A percentile compares a stretch with the other conserved stretches of the same genome.
Evolutionary conservation across 495 filamentous ascomycete species (phyloP).

Genomic region (Tuber umbilicatum): DNA sequence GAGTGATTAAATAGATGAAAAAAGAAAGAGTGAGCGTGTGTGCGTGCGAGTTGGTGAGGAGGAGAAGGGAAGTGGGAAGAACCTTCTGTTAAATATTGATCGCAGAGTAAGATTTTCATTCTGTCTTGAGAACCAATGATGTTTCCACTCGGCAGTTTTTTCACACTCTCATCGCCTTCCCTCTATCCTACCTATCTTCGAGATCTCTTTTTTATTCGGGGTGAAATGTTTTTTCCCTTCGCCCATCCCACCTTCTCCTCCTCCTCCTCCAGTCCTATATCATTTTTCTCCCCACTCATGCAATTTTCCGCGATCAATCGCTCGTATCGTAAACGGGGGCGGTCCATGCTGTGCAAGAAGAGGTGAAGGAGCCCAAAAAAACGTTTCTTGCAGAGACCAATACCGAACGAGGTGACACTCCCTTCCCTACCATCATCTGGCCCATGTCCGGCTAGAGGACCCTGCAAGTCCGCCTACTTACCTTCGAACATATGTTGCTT

Average conservation of each 20-base stretch:
- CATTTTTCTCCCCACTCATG: background rate
- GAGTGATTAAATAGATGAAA: background rate
- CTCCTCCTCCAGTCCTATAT: background rate
- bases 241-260: background rate
- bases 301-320: slow-evolving; percentile 4
- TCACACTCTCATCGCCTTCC: background rate
- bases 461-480: background rate
- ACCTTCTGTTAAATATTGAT: slow-evolving; percentile 26
- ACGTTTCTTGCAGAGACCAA: slow-evolving; percentile 23
- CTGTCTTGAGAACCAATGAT: background rate
- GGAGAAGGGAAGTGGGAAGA: slow-evolving; percentile 25
- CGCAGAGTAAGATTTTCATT: slow-evolving; percentile 20
- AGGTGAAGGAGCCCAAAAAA: background rate
- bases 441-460: slow-evolving; percentile 20
- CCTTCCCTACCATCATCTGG: slow-evolving; percentile 19
- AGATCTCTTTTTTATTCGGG: background rate
- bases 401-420: slow-evolving; percentile 21
- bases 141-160: background rate
- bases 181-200: background rate
- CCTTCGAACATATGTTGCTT: background rate
- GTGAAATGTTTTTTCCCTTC: background rate
- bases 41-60: slow-evolving; percentile 5
- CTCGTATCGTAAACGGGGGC: background rate
- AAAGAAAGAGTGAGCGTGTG: slow-evolving; percentile 11
- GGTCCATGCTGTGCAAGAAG: background rate